Conservation (phyloP, 2,329 filamentous ascomycete genomes). For the Alternaria rosae region DNA sequence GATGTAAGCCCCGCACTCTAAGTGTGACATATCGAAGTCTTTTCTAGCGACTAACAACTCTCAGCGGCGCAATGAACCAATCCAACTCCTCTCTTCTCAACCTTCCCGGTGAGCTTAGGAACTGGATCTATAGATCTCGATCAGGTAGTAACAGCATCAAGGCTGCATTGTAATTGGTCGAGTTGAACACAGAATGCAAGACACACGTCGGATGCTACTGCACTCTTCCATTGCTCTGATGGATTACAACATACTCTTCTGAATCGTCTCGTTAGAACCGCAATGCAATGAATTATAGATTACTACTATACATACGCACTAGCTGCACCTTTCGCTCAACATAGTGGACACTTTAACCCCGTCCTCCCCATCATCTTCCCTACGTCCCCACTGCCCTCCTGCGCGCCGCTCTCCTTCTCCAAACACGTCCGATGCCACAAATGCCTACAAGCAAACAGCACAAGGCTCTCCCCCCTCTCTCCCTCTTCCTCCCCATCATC, state of each 20-base stretch:
- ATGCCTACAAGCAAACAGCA: constrained; percentile 53
- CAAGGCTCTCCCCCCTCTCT: constrained; percentile 23
- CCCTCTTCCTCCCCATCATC: constrained; percentile 7
- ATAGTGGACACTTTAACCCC: constrained; percentile 38
- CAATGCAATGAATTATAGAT: too few relatives aligned
- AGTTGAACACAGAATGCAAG: too few relatives aligned
- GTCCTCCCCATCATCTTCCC: constrained; percentile 8
- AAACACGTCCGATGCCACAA: constrained; percentile 50
- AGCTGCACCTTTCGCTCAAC: constrained; percentile 23
- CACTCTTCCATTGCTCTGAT: too few relatives aligned
- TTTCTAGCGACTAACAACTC: background rate
- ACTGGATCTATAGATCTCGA: background rate
- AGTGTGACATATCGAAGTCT: fast-evolving
- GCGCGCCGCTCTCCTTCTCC: constrained; percentile 21
- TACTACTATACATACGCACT: background rate
- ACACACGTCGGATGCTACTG: too few relatives aligned
- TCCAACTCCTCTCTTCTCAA: background rate
- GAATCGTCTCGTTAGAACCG: too few relatives aligned
- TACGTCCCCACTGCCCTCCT: constrained; percentile 1
- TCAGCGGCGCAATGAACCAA: background rate
- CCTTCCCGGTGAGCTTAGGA: background rate
- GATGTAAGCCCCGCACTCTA: background rate
- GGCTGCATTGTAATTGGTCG: too few relatives aligned
- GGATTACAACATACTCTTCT: too few relatives aligned
- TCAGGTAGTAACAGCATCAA: too few relatives aligned